Conservation (phyloP, 345 rosid genomes). For the Aurinia saxatilis region DNA sequence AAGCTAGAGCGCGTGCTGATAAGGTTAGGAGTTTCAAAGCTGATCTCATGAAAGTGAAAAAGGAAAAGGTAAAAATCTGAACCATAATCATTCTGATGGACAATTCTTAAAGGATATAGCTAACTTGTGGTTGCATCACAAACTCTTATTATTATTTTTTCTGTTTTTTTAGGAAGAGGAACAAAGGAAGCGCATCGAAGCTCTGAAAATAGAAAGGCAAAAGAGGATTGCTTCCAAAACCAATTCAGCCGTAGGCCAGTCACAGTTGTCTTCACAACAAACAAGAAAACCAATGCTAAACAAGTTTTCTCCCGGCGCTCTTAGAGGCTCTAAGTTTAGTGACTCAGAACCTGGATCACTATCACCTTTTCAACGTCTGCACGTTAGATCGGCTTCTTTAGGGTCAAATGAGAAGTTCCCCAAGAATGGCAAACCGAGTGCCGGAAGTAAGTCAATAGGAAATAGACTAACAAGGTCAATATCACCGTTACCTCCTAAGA, state of each 20-base stretch:
- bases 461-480: constrained; percentile 50
- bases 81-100: neutral
- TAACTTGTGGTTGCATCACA: neutral
- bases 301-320: constrained; percentile 61
- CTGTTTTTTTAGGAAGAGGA: constrained; percentile 59
- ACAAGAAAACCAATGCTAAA: constrained; percentile 43
- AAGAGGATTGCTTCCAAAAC: constrained; percentile 81
- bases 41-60: constrained; percentile 92
- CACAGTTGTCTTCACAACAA: constrained; percentile 39
- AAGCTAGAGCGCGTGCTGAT: constrained; percentile 93
- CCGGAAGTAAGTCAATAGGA: constrained; percentile 45
- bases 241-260: constrained; percentile 39
- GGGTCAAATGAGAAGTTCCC: constrained; percentile 51
- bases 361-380: constrained; percentile 59
- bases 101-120: neutral
- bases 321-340: constrained; percentile 69
- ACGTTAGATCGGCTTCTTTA: constrained; percentile 40
- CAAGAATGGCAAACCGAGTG: constrained; percentile 44
- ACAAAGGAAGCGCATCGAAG: constrained; percentile 65
- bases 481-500: constrained; percentile 56
- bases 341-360: constrained; percentile 69
- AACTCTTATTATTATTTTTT: neutral
- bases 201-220: constrained; percentile 74
- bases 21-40: constrained; percentile 82
- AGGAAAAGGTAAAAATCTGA: constrained; percentile 58